Base-by-base conservation (phyloP, 1,284 basidiomycete species). In the Lignosus rhinocerotis region DNA sequence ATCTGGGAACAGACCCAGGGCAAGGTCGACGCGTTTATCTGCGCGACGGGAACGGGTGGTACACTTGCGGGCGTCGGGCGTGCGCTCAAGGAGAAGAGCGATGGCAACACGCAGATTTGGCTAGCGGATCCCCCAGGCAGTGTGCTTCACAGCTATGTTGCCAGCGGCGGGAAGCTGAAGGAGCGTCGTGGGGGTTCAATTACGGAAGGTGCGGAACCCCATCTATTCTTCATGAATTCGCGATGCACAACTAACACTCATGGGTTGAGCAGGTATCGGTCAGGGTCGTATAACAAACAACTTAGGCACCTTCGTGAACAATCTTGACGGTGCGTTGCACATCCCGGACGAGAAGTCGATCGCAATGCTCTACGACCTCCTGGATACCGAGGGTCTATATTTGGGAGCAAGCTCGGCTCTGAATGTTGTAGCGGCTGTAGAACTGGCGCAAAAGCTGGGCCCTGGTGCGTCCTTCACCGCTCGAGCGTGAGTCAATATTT, bases 281-380 rank as follows among this genome's bases (percentile, higher is more conserved):
- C 97, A 99, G 75, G 96, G 96, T 21, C 89, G 96, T 61, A 84
- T 99, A 52, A 99, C 96, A n/a, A 82, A 93, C 68, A 99, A 99
- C 75, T 78, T 99, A 65, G 88, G 79, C 43, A 94, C 89, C 0
- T 92, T 98, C 72, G 80, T 98, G 43, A 80, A 87, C 12, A 78
- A 93, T 48, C 64, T 99, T 38, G 84, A 89, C 55, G 93, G 94
- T 30, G 92, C 94, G 14, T 78, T 98, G 64, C 88, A 86, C 67
- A 89, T 99, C 46, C 81, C 94, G 6, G 97, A 99, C 71, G 86
- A 88, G 68, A 91, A 96, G 71, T 90, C 92, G 25, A 94, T 99
- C 69, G 81, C 80, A 43, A 98, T 98, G 94, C 78, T 99, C 47
- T 99, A 98, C 75, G 87, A 94, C 55, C 78, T 98, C 38, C 80